These are phyloP conservation scores for Colletotrichum sp. DNA, from an alignment of 2,329 filamentous ascomycete species.

Conservation along the genomic window DNA sequence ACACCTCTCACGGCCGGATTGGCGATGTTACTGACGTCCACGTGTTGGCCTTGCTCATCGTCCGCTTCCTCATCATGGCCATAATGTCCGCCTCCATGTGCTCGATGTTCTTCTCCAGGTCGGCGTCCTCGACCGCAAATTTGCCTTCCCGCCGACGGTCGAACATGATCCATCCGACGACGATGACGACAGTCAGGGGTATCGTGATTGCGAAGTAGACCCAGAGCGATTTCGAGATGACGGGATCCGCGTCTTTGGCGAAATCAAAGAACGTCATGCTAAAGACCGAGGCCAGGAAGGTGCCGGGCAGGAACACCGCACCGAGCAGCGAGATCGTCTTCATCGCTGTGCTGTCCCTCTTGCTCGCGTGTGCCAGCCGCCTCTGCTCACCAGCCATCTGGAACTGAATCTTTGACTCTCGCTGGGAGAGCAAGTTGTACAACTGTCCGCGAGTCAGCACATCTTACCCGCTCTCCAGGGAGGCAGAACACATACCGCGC, in stretches of 20 bases:
- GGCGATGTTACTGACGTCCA: conserved; percentile 49
- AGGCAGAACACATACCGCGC: conserved; percentile 52
- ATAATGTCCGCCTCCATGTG: conserved; percentile 63
- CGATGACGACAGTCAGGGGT: conserved; percentile 60
- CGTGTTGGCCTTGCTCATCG: conserved; percentile 60
- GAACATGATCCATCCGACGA: conserved; percentile 59
- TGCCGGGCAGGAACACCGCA: conserved; percentile 67
- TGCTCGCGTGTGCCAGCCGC: conserved; percentile 63
- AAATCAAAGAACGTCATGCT: conserved; percentile 73
- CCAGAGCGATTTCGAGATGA: conserved; percentile 61
- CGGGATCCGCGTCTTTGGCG: conserved; percentile 42
- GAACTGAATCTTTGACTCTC: conserved; percentile 67
- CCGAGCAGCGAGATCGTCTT: conserved; percentile 69
- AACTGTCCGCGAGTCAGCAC: conserved; percentile 42
- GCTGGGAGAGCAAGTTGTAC: conserved; percentile 71
- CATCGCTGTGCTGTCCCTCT: conserved; percentile 68
- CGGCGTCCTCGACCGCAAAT: conserved; percentile 53
- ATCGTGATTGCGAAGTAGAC: conserved; percentile 68
- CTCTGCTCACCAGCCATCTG: conserved; percentile 67
- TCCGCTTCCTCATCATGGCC: conserved; percentile 58
- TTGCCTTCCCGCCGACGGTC: conserved; percentile 54
- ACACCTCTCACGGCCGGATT: conserved; percentile 15
- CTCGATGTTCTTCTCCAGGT: conserved; percentile 60
- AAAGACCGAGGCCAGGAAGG: conserved; percentile 67
- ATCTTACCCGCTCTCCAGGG: background rate